A percentile compares a stretch with the other conserved stretches of the same genome.
phyloP scores from a whole-genome alignment of 176 grass and related monocot species.

The Aegilops tauschii region DNA sequence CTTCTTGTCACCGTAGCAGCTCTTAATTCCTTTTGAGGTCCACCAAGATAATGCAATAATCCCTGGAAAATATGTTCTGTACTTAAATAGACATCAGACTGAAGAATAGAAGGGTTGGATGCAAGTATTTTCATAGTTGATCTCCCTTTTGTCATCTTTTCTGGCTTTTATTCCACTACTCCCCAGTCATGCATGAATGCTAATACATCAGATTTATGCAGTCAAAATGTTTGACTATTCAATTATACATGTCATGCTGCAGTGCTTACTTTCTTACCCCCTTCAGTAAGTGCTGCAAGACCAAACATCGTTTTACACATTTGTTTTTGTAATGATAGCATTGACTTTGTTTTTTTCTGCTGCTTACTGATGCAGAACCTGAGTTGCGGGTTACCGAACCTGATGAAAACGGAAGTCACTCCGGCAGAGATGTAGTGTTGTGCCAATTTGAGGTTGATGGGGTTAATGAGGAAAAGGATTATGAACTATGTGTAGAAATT shows the following conservation, averaged over 20 bases:
- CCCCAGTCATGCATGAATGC: constrained; percentile 16
- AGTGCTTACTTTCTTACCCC: constrained; percentile 11
- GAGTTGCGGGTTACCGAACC: too few relatives aligned
- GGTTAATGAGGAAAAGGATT: too few relatives aligned
- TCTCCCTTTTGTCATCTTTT: constrained; percentile 26
- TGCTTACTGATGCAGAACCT: too few relatives aligned
- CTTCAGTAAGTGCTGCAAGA: not conserved
- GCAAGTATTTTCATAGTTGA: constrained; percentile 59
- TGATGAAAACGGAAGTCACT: too few relatives aligned
- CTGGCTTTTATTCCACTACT: not conserved
- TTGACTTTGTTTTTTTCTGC: too few relatives aligned
- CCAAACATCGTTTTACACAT: too few relatives aligned
- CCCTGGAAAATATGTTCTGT: constrained; percentile 70
- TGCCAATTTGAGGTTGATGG: too few relatives aligned
- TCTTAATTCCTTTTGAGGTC: constrained; percentile 90
- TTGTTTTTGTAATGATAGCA: too few relatives aligned
- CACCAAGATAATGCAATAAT: constrained; percentile 84
- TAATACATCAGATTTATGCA: not conserved
- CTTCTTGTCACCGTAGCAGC: constrained; percentile 82
- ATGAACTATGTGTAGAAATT: too few relatives aligned
- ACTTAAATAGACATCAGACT: constrained; percentile 96
- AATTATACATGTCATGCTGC: constrained; percentile 9
- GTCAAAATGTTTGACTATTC: not conserved
- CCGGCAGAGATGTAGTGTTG: too few relatives aligned
- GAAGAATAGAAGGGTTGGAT: constrained; percentile 99